phyloP scores from a whole-genome alignment of 2,329 filamentous ascomycete species.

The Chaetomiaceae sp. region DNA sequence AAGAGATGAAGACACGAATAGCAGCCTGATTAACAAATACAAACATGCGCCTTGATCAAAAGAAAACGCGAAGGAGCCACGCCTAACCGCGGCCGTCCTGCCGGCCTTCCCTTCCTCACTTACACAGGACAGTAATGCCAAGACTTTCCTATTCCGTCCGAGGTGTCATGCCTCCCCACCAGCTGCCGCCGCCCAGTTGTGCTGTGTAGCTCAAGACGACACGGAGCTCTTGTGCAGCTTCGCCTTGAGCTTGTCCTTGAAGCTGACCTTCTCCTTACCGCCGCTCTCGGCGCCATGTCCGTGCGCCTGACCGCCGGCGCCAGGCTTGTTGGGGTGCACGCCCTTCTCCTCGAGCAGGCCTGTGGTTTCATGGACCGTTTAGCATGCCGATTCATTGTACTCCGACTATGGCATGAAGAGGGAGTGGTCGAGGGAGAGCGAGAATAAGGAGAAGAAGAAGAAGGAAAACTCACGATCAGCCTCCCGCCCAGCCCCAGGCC shows the following conservation, averaged over 20 bases:
- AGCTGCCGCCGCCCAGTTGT: too few relatives aligned
- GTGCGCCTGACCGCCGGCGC: constrained; percentile 1
- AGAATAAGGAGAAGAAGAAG: not conserved
- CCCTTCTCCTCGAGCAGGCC: constrained; percentile 50
- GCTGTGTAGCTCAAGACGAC: not conserved
- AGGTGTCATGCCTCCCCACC: not conserved
- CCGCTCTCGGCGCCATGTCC: constrained; percentile 21
- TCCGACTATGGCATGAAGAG: too few relatives aligned
- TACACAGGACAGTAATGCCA: not conserved
- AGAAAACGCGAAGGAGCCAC: too few relatives aligned
- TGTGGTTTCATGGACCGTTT: constrained; percentile 26
- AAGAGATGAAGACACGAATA: too few relatives aligned
- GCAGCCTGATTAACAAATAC: too few relatives aligned
- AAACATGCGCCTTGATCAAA: too few relatives aligned
- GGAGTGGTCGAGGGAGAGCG: too few relatives aligned
- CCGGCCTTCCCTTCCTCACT: not conserved
- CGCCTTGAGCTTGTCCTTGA: constrained; percentile 61
- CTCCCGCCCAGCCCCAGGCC: constrained; percentile 58
- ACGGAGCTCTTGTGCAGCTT: constrained; percentile 52
- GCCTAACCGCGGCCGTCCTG: too few relatives aligned
- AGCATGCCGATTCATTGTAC: too few relatives aligned
- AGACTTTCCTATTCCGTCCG: constrained; percentile 2
- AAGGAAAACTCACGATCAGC: constrained; percentile 51
- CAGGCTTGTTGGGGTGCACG: constrained; percentile 32
- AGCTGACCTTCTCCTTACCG: constrained; percentile 33